Base-by-base conservation (phyloP, 306 rosid species). In the Astragalus glycyphyllos region DNA sequence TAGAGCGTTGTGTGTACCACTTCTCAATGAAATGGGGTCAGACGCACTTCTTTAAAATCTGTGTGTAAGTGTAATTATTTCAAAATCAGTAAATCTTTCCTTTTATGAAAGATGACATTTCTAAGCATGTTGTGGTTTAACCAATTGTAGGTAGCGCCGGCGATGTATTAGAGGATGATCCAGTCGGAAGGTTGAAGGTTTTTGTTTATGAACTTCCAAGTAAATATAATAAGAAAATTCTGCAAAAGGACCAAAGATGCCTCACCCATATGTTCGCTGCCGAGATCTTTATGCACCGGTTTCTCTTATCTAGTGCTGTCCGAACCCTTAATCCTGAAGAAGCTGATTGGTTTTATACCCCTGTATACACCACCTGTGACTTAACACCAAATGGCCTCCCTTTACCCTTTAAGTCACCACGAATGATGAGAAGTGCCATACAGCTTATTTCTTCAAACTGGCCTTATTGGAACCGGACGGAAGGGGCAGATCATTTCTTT, bases 301-400 rank as follows among this genome's bases (percentile, higher is more conserved):
- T 94, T 83, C 92, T 94, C 67, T 72, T 94, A 61, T 87, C 97
- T 35, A 94, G 98, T 57, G 87, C 98, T 49, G 97, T 94, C 59
- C 81, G 98, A 65, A 90, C 98, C 72, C 96, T 94, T 76, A 90
- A 89, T 77, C 98, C 98, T 3, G 89, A 89, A 81, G 98, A 94
- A 76, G 98, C 98, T 54, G 98, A 94, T 81, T 94, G 98, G 98
- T 94, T 94, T 82, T 94, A 90, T 68, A 90, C 97, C 68, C 98
- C 97, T 17, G 96, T 94, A 8, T 94, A 94, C 80, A 77, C 97
- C 54, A 94, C 98, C 23, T 94, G 98, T 68, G 98, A 94, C 79
- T 77, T 94, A 73, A 94, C 98, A 26, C 97, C 96, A 55, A 94
- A 86, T 82, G 98, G 98, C 58, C 97, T 94, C 40, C 98, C 98